phyloP scores from a whole-genome alignment of 108 stramenopile genomes.

The Cyclotella distinguenda region DNA sequence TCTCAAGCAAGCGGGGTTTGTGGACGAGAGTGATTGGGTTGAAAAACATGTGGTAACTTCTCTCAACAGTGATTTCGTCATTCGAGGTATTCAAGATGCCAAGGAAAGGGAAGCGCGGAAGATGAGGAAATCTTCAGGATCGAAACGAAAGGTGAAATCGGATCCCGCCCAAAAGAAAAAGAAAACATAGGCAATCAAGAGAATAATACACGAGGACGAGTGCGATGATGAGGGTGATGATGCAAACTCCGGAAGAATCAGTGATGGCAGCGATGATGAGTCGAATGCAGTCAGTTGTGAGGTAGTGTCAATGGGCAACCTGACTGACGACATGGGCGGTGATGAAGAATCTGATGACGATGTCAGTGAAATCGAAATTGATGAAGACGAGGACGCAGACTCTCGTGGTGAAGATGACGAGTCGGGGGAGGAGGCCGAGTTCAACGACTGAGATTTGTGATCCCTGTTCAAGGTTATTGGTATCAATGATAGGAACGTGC shows the following conservation, averaged over 20 bases:
- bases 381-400: slow-evolving; percentile 10
- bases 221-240: slow-evolving; percentile 12
- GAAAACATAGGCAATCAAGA: slow-evolving; percentile 11
- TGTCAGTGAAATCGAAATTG: slow-evolving; percentile 1
- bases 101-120: slow-evolving; percentile 40
- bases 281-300: slow-evolving; percentile 20
- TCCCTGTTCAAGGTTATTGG: too few relatives aligned
- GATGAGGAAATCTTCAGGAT: slow-evolving; percentile 27
- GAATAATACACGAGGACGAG: slow-evolving; percentile 16
- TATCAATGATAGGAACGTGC: too few relatives aligned
- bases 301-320: slow-evolving; percentile 15
- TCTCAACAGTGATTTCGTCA: slow-evolving; percentile 28
- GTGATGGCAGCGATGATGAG: slow-evolving; percentile 22
- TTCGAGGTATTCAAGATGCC: slow-evolving; percentile 26
- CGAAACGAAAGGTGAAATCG: slow-evolving; percentile 31
- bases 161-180: slow-evolving; percentile 15
- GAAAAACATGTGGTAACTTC: slow-evolving; percentile 34
- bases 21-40: slow-evolving; percentile 39
- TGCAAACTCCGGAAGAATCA: slow-evolving; percentile 1
- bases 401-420: slow-evolving; percentile 2
- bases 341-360: slow-evolving; percentile 24
- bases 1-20: slow-evolving; percentile 32
- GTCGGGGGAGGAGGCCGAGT: slow-evolving; percentile 21
- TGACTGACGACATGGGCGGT: slow-evolving; percentile 30
- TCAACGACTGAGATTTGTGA: background rate